These are phyloP conservation scores for Plasmodium coatneyi DNA, from an alignment of 169 alveolate species.

Conservation along the genomic window DNA sequence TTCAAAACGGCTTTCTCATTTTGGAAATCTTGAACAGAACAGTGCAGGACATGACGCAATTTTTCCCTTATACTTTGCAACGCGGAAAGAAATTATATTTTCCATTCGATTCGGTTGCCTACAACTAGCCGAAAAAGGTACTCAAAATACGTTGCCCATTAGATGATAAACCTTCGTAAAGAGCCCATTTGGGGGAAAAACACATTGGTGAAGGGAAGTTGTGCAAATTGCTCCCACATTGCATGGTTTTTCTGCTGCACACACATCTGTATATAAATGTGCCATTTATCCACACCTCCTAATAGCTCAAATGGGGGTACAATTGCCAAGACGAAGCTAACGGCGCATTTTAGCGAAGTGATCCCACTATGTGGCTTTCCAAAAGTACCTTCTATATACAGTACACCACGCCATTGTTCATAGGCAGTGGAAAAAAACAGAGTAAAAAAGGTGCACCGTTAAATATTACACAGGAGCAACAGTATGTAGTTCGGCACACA, in stretches of 20 bases:
- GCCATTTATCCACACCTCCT: not conserved
- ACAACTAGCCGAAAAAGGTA: not conserved
- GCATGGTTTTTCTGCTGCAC: not conserved
- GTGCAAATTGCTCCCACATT: not conserved
- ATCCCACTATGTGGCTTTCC: not conserved
- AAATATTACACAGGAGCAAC: not conserved
- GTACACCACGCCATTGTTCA: not conserved
- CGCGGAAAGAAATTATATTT: not conserved
- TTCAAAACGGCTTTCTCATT: not conserved
- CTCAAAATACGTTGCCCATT: not conserved
- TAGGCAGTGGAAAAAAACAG: not conserved
- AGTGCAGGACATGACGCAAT: not conserved
- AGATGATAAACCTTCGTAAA: not conserved
- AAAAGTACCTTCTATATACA: not conserved
- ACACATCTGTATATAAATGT: not conserved
- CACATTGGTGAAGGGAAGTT: not conserved
- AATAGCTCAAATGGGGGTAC: not conserved
- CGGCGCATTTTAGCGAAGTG: not conserved
- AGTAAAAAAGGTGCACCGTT: not conserved
- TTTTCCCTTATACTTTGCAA: not conserved
- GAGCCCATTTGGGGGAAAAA: not conserved
- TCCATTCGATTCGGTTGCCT: not conserved
- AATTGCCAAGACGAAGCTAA: not conserved
- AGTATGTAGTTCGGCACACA: not conserved
- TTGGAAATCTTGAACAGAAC: not conserved